Evolutionary conservation across 495 filamentous ascomycete species (phyloP), one percentile per base, ranked within the genome.

Genomic region (Aspergillus wentii): DNA sequence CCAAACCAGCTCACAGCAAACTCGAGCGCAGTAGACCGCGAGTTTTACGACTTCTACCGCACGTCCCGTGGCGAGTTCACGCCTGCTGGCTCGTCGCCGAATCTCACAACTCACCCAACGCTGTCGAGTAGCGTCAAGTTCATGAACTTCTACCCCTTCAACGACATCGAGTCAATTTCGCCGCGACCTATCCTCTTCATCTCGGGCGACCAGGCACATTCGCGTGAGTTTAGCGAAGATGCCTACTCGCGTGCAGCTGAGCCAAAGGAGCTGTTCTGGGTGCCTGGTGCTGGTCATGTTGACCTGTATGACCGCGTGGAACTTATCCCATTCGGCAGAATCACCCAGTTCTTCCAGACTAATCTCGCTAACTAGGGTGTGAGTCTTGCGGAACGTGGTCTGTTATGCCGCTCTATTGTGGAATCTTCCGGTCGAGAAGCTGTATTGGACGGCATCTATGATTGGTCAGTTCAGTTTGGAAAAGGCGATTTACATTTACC

Each of bases 31-130:
- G 29, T 58, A 5, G 35, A 32, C 4, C 48, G 46, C 6, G 54
- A 54, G 23, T 57, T 57, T 28, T 54, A 41, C 22, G 51, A 58
- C 9, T 58, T 46, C 35, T 58, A 58, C 38, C 54, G 54, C 8
- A 52, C 51, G 21, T 14, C 9, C 3, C 51, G 54, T 26, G 54
- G 43, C 16, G 48, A 52, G 33, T 41, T 58, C 21, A 46, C 45
- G 10, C 51, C 46, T 9, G 11, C 9, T 8, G 39, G 43, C 19
- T 32, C 48, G 2, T 48, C 46, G 1, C 15, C 35, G 13, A 16
- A 54, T 5, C 38, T 54, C 17, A 52, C 51, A 1, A 58, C 54
- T 0, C 41, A 44, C 31, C 51, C 48, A 0, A 52, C 51, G 0
- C 38, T 54, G 23, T 45, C 54, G 4, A 48, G 45, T 15, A 43